Conservation (phyloP, 148 eudicot species). For the Bassia scoparia region DNA sequence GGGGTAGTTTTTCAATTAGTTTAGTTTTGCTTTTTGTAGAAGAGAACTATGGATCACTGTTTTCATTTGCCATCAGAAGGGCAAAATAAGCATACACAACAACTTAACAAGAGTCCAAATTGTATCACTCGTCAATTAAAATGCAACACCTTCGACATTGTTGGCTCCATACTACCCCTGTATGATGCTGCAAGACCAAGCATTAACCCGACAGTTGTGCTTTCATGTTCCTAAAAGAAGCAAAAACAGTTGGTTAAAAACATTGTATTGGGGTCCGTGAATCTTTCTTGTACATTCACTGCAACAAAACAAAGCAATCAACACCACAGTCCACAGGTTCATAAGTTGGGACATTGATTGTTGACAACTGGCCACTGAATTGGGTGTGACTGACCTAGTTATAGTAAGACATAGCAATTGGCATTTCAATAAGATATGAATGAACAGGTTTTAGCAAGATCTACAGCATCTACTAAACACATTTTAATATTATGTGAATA, state of each 20-base stretch:
- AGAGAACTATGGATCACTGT: background rate
- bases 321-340: background rate
- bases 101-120: background rate
- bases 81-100: background rate
- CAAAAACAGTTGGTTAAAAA: conserved; percentile 12
- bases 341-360: background rate
- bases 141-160: conserved; percentile 72
- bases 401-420: background rate
- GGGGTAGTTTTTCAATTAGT: background rate
- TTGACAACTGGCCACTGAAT: too few species aligned
- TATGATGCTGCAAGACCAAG: conserved; percentile 98
- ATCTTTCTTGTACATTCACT: background rate
- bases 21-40: background rate
- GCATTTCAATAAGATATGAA: background rate
- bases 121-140: conserved; percentile 1
- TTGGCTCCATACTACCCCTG: conserved; percentile 91
- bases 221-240: conserved; percentile 72
- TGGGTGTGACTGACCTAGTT: background rate
- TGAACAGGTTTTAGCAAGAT: background rate
- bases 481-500: too few species aligned
- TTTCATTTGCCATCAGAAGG: background rate
- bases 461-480: too few species aligned
- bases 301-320: background rate
- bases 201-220: conserved; percentile 95
- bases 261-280: background rate